Evolutionary conservation across 768 basidiomycete species (phyloP), one percentile per base, ranked within the genome.

Genomic region (Zangia roseola): DNA sequence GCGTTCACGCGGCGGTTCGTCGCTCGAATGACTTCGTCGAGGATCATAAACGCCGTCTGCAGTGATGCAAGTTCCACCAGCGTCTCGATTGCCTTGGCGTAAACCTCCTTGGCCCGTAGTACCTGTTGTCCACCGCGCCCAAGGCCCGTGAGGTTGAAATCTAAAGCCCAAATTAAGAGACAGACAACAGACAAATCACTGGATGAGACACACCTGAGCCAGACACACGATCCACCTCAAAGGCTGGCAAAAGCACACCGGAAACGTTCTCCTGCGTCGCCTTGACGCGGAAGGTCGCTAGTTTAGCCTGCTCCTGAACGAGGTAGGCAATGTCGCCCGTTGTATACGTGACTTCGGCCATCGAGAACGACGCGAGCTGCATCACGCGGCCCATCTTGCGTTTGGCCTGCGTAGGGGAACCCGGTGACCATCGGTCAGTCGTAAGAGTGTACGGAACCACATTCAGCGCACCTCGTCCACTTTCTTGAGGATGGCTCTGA

Each of bases 1-100:
- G 97, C 97, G 63, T 99, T 99, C 34, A 99, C 97, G 54, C 97
- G 85, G 43, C 97, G 89, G 69, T 98, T 99, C 31, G 97, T 98
- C n/a, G 94, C 93, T 40, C 92, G 89, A 62, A 99, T 99, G 52
- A 98, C 97, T 71, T 98, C 97, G 70, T 99, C 97, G 31, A 99
- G 82, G 57, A 98, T 97, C 49, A 87, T 95, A 74, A 99, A 99
- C 5, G 97, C 97, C 0, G 97, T 98, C 73, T 98, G 89, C 35
- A 99, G 74, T 12, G 93, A 95, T 2, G 97, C 97, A 30, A 99
- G 82, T 69, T 99, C 95, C 33, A 99, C 95, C 23, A 99, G 78
- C 4, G 94, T 97, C 69, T 95, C 94, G 21, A 98, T 84, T 2
- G 97, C 97, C 65, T 98, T 97, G 2, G 95, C 92, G 60, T 98